Conservation (phyloP, 768 basidiomycete genomes). For the Suillus cothurnatus region DNA sequence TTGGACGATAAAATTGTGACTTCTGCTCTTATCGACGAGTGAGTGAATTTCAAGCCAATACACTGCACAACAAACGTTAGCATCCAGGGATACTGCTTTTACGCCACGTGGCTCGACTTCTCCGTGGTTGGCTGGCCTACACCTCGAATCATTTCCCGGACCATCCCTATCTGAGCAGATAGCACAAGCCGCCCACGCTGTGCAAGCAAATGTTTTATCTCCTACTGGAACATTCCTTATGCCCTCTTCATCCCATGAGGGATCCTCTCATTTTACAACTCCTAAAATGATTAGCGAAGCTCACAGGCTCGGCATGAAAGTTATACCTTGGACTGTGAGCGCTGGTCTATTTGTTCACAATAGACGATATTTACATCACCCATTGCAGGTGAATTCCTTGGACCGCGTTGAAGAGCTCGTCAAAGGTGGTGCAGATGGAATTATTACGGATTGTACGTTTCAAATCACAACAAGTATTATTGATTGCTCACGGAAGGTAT, state of each 20-base stretch:
- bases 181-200: conserved; percentile 66
- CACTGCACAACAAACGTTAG: conserved; percentile 6
- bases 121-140: conserved; percentile 71
- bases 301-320: conserved; percentile 59
- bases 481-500: neutral
- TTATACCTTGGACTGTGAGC: conserved; percentile 78
- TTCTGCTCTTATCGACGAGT: conserved; percentile 71
- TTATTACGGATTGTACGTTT: conserved; percentile 69
- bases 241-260: conserved; percentile 43
- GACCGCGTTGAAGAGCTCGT: conserved; percentile 63
- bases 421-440: conserved; percentile 67
- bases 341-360: neutral
- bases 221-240: conserved; percentile 49
- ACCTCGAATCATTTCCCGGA: conserved; percentile 65
- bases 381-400: conserved; percentile 57
- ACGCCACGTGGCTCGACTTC: conserved; percentile 47
- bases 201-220: conserved; percentile 67
- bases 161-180: conserved; percentile 57
- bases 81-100: conserved; percentile 41
- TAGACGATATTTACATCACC: neutral
- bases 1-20: conserved; percentile 57
- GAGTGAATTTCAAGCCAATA: conserved; percentile 22
- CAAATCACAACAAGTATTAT: neutral
- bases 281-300: conserved; percentile 68
- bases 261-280: conserved; percentile 61